These are phyloP conservation scores for Lodderomyces beijingensis DNA, from an alignment of 1,139 yeast genomes.

Conservation along the genomic window DNA sequence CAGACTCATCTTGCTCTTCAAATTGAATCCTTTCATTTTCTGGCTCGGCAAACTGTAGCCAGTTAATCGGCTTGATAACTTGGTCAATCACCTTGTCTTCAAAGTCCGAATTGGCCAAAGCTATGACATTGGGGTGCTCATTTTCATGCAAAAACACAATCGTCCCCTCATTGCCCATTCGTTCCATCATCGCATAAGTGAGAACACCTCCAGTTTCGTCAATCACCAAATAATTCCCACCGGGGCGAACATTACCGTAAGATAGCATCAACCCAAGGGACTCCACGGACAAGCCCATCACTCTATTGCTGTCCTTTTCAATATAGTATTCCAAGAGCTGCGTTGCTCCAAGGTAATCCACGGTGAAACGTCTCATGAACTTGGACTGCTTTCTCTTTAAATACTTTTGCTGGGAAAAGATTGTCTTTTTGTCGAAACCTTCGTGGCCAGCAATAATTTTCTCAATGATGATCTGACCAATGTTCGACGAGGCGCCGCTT, in stretches of 20 bases:
- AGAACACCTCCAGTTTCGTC: slow-evolving; percentile 92
- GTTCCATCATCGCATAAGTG: slow-evolving; percentile 78
- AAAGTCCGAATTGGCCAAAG: slow-evolving; percentile 64
- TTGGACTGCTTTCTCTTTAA: slow-evolving; percentile 88
- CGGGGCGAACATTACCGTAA: slow-evolving; percentile 78
- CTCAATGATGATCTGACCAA: slow-evolving; percentile 80
- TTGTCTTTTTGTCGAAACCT: slow-evolving; percentile 84
- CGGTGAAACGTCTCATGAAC: slow-evolving; percentile 78
- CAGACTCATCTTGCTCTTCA: slow-evolving; percentile 47
- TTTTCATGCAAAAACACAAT: slow-evolving; percentile 82
- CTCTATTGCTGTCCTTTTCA: slow-evolving; percentile 67
- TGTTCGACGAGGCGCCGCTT: slow-evolving; percentile 54
- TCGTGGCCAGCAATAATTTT: slow-evolving; percentile 79
- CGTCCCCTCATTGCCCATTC: slow-evolving; percentile 82
- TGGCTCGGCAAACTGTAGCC: slow-evolving; percentile 82
- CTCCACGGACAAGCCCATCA: slow-evolving; percentile 83
- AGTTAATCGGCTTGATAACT: slow-evolving; percentile 66
- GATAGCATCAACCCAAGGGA: slow-evolving; percentile 71
- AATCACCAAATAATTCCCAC: slow-evolving; percentile 80
- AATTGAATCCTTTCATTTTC: slow-evolving; percentile 53
- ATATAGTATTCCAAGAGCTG: slow-evolving; percentile 68
- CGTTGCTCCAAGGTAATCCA: slow-evolving; percentile 75
- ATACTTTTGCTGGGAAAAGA: slow-evolving; percentile 88
- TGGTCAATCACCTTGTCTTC: slow-evolving; percentile 35
- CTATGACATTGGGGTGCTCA: slow-evolving; percentile 82